Percentiles rank a stretch among this genome's conserved stretches.
phyloP scores from a whole-genome alignment of 2,329 filamentous ascomycete species.

The Tricladium varicosporioides region DNA sequence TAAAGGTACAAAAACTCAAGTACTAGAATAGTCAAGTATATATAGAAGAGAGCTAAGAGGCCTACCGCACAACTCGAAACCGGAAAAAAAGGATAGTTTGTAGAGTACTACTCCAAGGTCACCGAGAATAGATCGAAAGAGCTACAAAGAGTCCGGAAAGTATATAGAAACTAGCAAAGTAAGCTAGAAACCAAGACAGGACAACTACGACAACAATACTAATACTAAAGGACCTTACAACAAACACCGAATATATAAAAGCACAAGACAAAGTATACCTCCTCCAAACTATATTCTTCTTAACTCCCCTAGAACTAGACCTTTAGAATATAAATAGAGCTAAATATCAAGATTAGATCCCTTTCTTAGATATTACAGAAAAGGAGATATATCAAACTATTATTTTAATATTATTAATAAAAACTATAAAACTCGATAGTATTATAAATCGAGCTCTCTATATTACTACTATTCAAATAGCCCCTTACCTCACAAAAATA shows the following conservation, averaged over 20 bases:
- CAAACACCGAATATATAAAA: too few relatives aligned
- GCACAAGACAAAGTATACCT: neutral
- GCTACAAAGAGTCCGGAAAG: conserved; percentile 8
- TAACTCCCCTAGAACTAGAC: conserved; percentile 15
- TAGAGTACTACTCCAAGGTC: conserved; percentile 8
- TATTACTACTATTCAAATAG: conserved; percentile 5
- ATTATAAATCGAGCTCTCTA: conserved; percentile 20
- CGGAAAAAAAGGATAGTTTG: conserved; percentile 1
- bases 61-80: conserved; percentile 13
- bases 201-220: conserved; percentile 3
- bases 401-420: conserved; percentile 5
- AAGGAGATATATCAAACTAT: conserved; percentile 14
- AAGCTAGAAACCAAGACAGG: conserved; percentile 9
- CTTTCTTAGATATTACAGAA: too few relatives aligned
- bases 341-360: too few relatives aligned
- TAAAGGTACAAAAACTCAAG: neutral
- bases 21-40: neutral
- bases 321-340: conserved; percentile 15
- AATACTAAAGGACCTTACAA: neutral
- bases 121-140: conserved; percentile 13
- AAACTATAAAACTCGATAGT: conserved; percentile 18
- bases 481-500: conserved; percentile 13
- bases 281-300: conserved; percentile 11
- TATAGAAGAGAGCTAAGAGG: conserved; percentile 11
- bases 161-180: conserved; percentile 14